Percentiles rank a stretch among this genome's conserved stretches.
phyloP scores from a whole-genome alignment of 371 early-diverging fungal genomes.

The Apophysomyces elegans region DNA sequence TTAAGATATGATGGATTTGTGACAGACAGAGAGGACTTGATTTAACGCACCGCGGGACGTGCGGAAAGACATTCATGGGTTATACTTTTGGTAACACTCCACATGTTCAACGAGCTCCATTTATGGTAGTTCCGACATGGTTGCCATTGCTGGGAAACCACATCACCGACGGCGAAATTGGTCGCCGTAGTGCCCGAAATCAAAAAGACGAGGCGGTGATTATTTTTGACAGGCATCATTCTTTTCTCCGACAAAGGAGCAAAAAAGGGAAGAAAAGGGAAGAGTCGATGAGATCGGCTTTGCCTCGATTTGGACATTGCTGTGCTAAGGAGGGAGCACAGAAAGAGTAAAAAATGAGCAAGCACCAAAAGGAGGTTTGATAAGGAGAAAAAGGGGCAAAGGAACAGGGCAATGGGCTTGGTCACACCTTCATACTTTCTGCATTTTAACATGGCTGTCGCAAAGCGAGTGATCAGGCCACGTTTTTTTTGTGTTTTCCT shows the following conservation, averaged over 20 bases:
- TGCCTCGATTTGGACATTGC: background rate
- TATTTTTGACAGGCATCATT: background rate
- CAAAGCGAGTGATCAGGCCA: background rate
- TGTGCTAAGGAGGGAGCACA: background rate
- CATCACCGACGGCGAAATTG: background rate
- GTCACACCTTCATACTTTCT: too few species aligned
- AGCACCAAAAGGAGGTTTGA: background rate
- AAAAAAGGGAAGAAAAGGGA: background rate
- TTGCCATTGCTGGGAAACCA: background rate
- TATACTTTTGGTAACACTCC: background rate
- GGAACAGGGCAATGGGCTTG: too few species aligned
- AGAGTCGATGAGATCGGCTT: background rate
- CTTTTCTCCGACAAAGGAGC: conserved; percentile 1
- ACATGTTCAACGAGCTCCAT: background rate
- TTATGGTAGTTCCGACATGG: background rate
- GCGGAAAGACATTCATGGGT: background rate
- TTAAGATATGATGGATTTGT: too few species aligned
- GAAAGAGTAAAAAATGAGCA: background rate
- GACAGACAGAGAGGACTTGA: too few species aligned
- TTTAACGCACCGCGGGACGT: background rate
- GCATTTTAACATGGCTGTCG: too few species aligned
- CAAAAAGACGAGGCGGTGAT: background rate
- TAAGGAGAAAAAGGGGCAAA: background rate
- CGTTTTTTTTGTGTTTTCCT: background rate
- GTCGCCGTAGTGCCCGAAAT: background rate